phyloP scores from a whole-genome alignment of 805 yeast genomes.

The Kuraishia molischiana region DNA sequence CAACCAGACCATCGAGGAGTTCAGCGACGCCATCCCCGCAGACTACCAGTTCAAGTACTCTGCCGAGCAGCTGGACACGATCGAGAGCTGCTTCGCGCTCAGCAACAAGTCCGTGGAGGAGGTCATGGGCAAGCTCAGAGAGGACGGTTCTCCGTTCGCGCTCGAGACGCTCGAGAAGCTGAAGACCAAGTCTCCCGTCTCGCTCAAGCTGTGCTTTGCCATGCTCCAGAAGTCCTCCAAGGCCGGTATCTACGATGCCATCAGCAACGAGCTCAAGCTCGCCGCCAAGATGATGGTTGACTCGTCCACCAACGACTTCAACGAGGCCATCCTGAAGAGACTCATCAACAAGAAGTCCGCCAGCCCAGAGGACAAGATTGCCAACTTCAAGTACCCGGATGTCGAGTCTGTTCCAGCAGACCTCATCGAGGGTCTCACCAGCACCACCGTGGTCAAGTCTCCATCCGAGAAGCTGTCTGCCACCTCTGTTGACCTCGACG shows the following conservation, averaged over 20 bases:
- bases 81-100: conserved; percentile 60
- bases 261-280: conserved; percentile 62
- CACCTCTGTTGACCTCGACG: conserved; percentile 12
- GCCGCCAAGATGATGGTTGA: conserved; percentile 67
- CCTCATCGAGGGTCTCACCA: conserved; percentile 42
- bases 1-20: conserved; percentile 71
- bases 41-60: conserved; percentile 51
- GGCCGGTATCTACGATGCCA: conserved; percentile 51
- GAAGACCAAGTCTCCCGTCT: conserved; percentile 63
- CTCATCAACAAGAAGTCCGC: conserved; percentile 33
- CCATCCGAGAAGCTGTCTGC: conserved; percentile 23
- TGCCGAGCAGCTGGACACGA: conserved; percentile 44
- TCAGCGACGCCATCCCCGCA: conserved; percentile 55
- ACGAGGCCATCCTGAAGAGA: conserved; percentile 41
- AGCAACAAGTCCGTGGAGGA: conserved; percentile 35
- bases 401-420: conserved; percentile 59
- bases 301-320: conserved; percentile 35
- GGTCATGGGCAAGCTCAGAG: conserved; percentile 40
- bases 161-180: conserved; percentile 43
- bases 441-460: conserved; percentile 41
- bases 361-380: conserved; percentile 14
- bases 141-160: conserved; percentile 61
- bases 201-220: conserved; percentile 63
- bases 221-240: conserved; percentile 52
- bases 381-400: conserved; percentile 26